Base-by-base conservation (phyloP, 495 filamentous ascomycete genomes). In the Xylaria palmicola region DNA sequence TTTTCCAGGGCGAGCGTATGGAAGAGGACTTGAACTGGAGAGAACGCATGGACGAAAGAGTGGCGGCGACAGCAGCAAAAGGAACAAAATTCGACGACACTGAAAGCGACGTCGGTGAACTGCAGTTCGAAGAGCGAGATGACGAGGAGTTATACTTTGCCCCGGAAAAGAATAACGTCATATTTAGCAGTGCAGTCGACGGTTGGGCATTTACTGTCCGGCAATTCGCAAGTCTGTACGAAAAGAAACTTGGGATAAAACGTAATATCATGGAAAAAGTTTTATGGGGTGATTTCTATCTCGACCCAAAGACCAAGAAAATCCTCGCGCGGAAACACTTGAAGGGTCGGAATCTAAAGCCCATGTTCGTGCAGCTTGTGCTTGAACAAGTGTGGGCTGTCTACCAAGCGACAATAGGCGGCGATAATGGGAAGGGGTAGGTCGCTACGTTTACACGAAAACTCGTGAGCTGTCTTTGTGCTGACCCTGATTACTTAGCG, bases 71-170 rank as follows among this genome's bases (percentile, higher is more conserved):
- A 4, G 74, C 79, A 15, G 77, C 77, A 22, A 82, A 79, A 52
- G 80, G 79, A 58, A 67, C 74, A 17, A 73, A 78, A 22, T 72
- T 80, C 0, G 74, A 75, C 6, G 81, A 82, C 19, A 64, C 73
- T 20, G 71, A 83, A 63, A 79, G 79, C 65, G 85, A 82, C 26
- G 72, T 75, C 7, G 77, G 79, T 17, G 85, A 88, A 34, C 72
- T 83, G 13, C 85, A 90, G 55, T 99, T 90, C 60, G 87, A 97
- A 70, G 94, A 97, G 68, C 88, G 86, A 66, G 94, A 98, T 68
- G 94, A 99, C 70, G 94, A 98, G 67, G 93, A 96, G 70, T 84
- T 99, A 34, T 99, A 99, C 72, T 99, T 99, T 76, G 91, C 93
- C 8, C 94, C 94, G 0, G 95, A 98, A 71, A 96, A 93, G 68